phyloP scores from a whole-genome alignment of 306 rosid species.

The Castanospermum australe region DNA sequence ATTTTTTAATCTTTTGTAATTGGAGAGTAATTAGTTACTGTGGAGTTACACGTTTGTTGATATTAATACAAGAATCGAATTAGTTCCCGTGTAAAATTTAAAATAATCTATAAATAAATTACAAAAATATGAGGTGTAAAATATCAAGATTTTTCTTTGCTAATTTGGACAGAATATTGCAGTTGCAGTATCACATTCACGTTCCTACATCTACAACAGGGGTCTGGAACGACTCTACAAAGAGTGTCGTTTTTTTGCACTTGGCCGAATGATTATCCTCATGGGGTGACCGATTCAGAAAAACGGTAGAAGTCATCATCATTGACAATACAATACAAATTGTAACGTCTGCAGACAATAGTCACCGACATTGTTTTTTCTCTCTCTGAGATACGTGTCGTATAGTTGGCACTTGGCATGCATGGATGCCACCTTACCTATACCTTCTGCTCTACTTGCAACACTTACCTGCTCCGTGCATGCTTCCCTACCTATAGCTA shows the following conservation, averaged over 20 bases:
- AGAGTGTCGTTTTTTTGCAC: neutral
- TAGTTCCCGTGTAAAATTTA: neutral
- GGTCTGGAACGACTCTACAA: neutral
- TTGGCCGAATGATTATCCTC: neutral
- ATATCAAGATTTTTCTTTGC: no score
- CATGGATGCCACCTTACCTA: slow-evolving; percentile 34
- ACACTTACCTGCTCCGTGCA: neutral
- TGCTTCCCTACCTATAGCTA: neutral
- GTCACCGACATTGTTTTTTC: neutral
- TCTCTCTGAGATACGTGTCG: slow-evolving; percentile 32
- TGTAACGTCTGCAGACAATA: neutral
- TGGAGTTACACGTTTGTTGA: neutral
- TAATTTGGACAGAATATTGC: no score
- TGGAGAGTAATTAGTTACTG: no score
- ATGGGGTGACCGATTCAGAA: neutral
- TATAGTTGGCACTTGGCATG: slow-evolving; percentile 33
- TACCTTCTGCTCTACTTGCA: neutral
- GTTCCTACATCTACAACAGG: neutral
- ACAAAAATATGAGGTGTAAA: no score
- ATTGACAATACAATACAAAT: neutral
- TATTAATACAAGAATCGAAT: neutral
- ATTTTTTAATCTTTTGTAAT: no score
- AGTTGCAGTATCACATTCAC: no score
- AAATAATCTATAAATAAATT: no score
- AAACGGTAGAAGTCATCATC: neutral